A percentile compares a stretch with the other conserved stretches of the same genome.
These are phyloP conservation scores for Linaria vulgaris DNA, from an alignment of 257 asterid species.

Conservation along the genomic window DNA sequence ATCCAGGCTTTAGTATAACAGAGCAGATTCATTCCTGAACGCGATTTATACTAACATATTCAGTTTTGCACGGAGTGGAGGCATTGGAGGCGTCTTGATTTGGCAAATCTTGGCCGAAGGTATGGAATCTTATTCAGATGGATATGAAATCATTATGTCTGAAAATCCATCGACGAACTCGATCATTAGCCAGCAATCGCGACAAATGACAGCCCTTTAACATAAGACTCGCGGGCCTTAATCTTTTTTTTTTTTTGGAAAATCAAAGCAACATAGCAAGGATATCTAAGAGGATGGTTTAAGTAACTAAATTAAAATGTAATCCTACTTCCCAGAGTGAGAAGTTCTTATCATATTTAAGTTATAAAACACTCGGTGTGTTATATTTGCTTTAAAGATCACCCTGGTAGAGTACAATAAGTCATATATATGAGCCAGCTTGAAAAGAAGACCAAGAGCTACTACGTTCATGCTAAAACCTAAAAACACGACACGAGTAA, in stretches of 20 bases:
- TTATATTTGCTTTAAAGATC: too few relatives aligned
- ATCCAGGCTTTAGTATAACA: slow-evolving; percentile 34
- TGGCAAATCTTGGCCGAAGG: slow-evolving; percentile 53
- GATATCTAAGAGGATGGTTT: too few relatives aligned
- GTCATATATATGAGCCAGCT: too few relatives aligned
- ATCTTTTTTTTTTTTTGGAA: not conserved
- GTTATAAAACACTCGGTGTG: too few relatives aligned
- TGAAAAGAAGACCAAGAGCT: too few relatives aligned
- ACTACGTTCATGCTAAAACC: too few relatives aligned
- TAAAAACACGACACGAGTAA: too few relatives aligned
- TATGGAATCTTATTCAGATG: slow-evolving; percentile 42
- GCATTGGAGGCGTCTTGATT: slow-evolving; percentile 44
- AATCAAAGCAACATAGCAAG: not conserved
- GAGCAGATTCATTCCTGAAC: slow-evolving; percentile 35
- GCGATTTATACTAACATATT: slow-evolving; percentile 32
- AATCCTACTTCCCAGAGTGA: too few relatives aligned
- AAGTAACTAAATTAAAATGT: too few relatives aligned
- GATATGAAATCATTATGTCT: slow-evolving; percentile 44
- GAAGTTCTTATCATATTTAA: too few relatives aligned
- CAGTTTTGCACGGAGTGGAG: slow-evolving; percentile 39
- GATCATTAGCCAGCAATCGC: slow-evolving; percentile 42
- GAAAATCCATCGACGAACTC: slow-evolving; percentile 37
- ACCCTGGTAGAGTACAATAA: too few relatives aligned
- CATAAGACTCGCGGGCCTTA: slow-evolving; percentile 15
- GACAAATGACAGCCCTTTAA: slow-evolving; percentile 35